Percentiles rank a stretch among this genome's conserved stretches.
Conservation (phyloP, 2,329 filamentous ascomycete genomes). For the Alternaria dauci region DNA sequence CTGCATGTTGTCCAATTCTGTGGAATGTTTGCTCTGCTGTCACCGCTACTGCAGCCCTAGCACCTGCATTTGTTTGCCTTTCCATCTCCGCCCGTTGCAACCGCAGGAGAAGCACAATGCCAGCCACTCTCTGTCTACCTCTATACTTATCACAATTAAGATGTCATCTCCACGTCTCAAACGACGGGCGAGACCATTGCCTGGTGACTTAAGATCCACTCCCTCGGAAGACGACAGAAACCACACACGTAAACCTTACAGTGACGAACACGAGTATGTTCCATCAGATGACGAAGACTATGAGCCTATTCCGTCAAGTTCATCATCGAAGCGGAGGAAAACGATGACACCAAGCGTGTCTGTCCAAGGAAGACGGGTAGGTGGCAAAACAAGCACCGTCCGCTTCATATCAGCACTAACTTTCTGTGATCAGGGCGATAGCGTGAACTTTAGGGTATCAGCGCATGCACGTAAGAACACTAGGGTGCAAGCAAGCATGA, state of each 20-base stretch:
- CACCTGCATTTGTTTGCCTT: background rate
- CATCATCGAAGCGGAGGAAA: accelerated
- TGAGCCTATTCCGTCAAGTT: background rate
- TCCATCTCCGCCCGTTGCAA: background rate
- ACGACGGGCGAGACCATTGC: no score
- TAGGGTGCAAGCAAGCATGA: no score
- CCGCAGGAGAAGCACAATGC: background rate
- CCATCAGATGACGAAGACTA: no score
- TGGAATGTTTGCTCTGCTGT: background rate
- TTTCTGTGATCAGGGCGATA: background rate
- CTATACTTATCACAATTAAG: background rate
- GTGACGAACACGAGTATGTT: no score
- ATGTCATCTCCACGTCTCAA: no score
- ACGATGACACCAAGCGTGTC: background rate
- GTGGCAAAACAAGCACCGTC: background rate
- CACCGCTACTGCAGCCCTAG: background rate
- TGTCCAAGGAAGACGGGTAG: background rate
- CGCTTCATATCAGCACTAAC: background rate
- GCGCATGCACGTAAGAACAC: no score
- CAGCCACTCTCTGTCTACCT: background rate
- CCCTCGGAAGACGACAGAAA: no score
- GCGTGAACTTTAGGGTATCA: no score
- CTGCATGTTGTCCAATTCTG: background rate
- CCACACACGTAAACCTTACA: no score
- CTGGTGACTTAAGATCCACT: no score